Evolutionary conservation across 2,329 filamentous ascomycete species (phyloP).

Genomic region (Dothidotthia symphoricarpi): DNA sequence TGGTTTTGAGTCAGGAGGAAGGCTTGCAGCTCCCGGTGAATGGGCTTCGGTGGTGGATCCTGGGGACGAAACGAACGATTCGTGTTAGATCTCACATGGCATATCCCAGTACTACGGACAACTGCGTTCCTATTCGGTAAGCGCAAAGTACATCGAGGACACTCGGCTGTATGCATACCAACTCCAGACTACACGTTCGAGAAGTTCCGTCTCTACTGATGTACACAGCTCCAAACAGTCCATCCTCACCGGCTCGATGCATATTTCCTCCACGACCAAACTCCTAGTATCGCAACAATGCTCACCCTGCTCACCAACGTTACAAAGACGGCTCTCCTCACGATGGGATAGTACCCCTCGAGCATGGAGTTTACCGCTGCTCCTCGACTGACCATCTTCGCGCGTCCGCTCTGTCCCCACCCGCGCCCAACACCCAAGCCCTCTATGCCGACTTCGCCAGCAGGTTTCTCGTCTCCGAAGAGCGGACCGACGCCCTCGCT

Average conservation of each 20-base stretch:
- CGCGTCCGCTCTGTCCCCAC: conserved; percentile 38
- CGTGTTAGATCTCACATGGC: too few species aligned
- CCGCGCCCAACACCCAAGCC: conserved; percentile 46
- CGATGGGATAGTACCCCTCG: conserved; percentile 54
- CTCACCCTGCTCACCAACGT: conserved; percentile 43
- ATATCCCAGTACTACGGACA: too few species aligned
- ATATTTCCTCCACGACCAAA: conserved; percentile 22
- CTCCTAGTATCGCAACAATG: conserved; percentile 21
- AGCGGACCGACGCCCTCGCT: conserved; percentile 23
- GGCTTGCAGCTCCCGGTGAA: too few species aligned
- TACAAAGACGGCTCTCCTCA: conserved; percentile 48
- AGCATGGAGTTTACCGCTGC: conserved; percentile 50
- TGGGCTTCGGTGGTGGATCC: too few species aligned
- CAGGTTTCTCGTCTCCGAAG: conserved; percentile 27
- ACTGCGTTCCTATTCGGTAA: too few species aligned
- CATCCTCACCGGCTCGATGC: conserved; percentile 1
- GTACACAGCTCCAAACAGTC: too few species aligned
- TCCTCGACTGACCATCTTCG: conserved; percentile 40
- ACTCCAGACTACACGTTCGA: too few species aligned
- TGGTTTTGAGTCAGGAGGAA: too few species aligned
- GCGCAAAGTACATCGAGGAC: too few species aligned
- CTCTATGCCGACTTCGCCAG: conserved; percentile 47
- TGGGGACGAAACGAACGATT: too few species aligned
- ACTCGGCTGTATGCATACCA: too few species aligned
- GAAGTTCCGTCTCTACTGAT: too few species aligned